Conservation (phyloP, 352 stramenopile genomes). For the Phytophthora tubulina region DNA sequence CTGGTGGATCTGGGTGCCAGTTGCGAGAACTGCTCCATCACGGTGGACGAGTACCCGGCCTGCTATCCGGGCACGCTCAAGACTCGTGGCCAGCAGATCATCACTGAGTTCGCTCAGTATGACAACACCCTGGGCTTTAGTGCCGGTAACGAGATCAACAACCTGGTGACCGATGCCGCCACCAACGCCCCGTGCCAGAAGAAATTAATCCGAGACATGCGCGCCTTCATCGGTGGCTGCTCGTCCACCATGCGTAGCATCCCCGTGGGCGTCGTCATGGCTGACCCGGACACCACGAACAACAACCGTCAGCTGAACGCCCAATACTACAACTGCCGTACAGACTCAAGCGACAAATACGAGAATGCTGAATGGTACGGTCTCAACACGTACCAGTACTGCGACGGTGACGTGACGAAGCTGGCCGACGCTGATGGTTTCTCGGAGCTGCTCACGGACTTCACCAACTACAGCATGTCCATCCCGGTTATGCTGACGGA, state of each 20-base stretch:
- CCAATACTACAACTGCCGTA: constrained; percentile 91
- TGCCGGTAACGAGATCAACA: constrained; percentile 86
- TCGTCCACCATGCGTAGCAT: constrained; percentile 65
- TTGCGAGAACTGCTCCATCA: constrained; percentile 72
- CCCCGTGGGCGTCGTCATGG: constrained; percentile 79
- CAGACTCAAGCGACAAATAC: constrained; percentile 62
- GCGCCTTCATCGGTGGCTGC: constrained; percentile 71
- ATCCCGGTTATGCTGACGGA: constrained; percentile 87
- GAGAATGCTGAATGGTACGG: constrained; percentile 88
- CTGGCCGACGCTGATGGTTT: constrained; percentile 62
- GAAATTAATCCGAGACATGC: constrained; percentile 90
- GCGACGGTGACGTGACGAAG: constrained; percentile 54
- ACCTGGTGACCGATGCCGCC: constrained; percentile 61
- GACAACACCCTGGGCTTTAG: constrained; percentile 85
- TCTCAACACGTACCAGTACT: constrained; percentile 86
- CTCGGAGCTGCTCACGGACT: constrained; percentile 53
- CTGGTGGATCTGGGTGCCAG: constrained; percentile 67
- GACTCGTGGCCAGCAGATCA: constrained; percentile 77
- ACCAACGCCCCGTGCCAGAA: constrained; percentile 89
- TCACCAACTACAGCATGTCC: constrained; percentile 61
- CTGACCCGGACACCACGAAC: constrained; percentile 50
- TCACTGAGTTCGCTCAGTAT: constrained; percentile 84
- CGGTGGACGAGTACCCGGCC: constrained; percentile 52
- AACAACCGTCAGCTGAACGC: constrained; percentile 62
- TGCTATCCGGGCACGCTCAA: constrained; percentile 76